phyloP scores from a whole-genome alignment of 306 rosid species.

The Cucurbita maxima region DNA sequence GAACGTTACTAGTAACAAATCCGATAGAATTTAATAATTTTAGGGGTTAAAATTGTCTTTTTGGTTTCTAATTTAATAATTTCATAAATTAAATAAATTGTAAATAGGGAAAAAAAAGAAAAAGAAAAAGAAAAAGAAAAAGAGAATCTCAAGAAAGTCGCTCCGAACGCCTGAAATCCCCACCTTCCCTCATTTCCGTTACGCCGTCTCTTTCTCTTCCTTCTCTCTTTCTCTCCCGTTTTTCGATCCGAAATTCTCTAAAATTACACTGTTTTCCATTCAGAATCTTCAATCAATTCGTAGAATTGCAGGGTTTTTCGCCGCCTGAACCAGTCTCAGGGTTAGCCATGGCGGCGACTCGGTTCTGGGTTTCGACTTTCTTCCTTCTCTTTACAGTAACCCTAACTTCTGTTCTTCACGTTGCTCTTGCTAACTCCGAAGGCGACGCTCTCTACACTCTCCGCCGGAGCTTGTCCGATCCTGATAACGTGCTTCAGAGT shows the following conservation, averaged over 20 bases:
- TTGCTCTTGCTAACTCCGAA: conserved; percentile 50
- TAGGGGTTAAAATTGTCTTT: no score
- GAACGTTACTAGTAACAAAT: no score
- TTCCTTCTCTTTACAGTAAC: conserved; percentile 9
- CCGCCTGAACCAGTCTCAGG: conserved; percentile 6
- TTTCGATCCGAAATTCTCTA: not conserved
- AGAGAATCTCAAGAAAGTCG: conserved; percentile 3
- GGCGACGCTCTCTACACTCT: conserved; percentile 82
- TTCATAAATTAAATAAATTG: not conserved
- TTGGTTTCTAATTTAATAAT: no score
- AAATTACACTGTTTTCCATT: not conserved
- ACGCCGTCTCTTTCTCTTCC: not conserved
- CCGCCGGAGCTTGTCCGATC: conserved; percentile 65
- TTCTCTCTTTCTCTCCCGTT: not conserved
- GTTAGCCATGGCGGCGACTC: conserved; percentile 23
- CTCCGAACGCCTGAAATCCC: not conserved
- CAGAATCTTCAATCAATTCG: not conserved
- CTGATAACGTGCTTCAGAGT: conserved; percentile 78
- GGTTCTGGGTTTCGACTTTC: conserved; percentile 3
- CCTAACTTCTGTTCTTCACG: conserved; percentile 24
- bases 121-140: not conserved
- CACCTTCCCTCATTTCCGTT: not conserved
- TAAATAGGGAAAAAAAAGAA: not conserved
- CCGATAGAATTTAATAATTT: no score
- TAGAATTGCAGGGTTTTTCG: not conserved